Evolutionary conservation across 2,329 filamentous ascomycete species (phyloP).

Genomic region (Tolypocladium tropicale): DNA sequence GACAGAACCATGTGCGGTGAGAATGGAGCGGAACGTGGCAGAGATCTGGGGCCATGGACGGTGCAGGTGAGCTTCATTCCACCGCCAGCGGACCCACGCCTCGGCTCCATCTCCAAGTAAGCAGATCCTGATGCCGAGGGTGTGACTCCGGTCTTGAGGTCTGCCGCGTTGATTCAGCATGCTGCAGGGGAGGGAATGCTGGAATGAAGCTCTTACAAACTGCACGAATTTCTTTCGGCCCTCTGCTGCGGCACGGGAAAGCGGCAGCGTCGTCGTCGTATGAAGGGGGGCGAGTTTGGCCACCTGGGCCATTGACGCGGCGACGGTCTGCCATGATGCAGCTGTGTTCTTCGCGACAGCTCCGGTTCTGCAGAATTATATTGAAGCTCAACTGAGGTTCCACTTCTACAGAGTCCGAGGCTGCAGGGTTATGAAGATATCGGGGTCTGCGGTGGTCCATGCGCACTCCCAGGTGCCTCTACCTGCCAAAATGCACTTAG

Average conservation of each 20-base stretch:
- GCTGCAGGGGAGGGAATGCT: background rate
- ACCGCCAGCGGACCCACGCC: slow-evolving; percentile 37
- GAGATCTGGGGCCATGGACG: slow-evolving; percentile 83
- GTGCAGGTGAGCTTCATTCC: slow-evolving; percentile 88
- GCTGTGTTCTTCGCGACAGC: background rate
- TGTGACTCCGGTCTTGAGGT: slow-evolving; percentile 82
- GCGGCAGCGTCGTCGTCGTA: slow-evolving; percentile 43
- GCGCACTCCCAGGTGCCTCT: background rate
- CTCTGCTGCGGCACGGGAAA: slow-evolving; percentile 44
- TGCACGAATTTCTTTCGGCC: slow-evolving; percentile 60
- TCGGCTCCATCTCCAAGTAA: slow-evolving; percentile 60
- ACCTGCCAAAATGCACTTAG: background rate
- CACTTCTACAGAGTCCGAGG: background rate
- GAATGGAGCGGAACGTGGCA: slow-evolving; percentile 84
- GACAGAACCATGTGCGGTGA: slow-evolving; percentile 85
- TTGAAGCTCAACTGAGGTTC: background rate
- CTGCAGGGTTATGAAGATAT: background rate
- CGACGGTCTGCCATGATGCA: slow-evolving; percentile 67
- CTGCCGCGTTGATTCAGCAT: slow-evolving; percentile 30
- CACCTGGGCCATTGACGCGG: slow-evolving; percentile 79
- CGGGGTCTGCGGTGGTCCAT: background rate
- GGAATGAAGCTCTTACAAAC: slow-evolving; percentile 10
- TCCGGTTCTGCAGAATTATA: background rate
- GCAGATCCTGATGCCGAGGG: slow-evolving; percentile 91
- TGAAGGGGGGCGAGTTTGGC: slow-evolving; percentile 63